These are phyloP conservation scores for Phytopythium chamaehyphon DNA, from an alignment of 352 stramenopile species.

Conservation along the genomic window DNA sequence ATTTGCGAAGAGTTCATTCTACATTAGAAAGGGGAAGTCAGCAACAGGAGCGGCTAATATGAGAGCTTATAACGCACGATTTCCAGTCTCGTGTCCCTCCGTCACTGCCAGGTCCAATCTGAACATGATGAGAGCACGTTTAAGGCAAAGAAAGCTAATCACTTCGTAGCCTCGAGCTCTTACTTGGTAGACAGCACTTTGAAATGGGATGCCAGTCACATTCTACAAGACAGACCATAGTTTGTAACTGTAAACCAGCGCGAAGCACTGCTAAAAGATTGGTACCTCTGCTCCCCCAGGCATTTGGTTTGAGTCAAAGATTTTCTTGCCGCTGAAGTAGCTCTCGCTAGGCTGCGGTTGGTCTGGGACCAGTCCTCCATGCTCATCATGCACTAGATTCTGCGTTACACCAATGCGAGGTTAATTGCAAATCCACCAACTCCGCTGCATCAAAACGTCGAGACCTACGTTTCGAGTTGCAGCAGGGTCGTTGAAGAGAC, in stretches of 20 bases:
- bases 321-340: constrained; percentile 34
- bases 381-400: constrained; percentile 48
- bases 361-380: constrained; percentile 56
- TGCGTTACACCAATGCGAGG: constrained; percentile 9
- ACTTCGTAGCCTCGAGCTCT: background rate
- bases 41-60: background rate
- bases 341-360: constrained; percentile 10
- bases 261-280: constrained; percentile 10
- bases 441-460: background rate
- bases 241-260: background rate
- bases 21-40: background rate
- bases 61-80: constrained; percentile 31
- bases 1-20: constrained; percentile 66
- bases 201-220: constrained; percentile 51
- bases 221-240: constrained; percentile 12
- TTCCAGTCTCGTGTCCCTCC: constrained; percentile 59
- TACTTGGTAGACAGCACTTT: constrained; percentile 66
- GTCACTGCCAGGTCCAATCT: constrained; percentile 47
- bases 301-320: constrained; percentile 53
- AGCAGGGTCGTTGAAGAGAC: constrained; percentile 36
- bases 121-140: background rate
- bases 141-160: no score
- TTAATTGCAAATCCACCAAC: background rate
- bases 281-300: constrained; percentile 12
- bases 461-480: constrained; percentile 34